phyloP scores from a whole-genome alignment of 2,329 filamentous ascomycete species.

The Aspergillus sergii region DNA sequence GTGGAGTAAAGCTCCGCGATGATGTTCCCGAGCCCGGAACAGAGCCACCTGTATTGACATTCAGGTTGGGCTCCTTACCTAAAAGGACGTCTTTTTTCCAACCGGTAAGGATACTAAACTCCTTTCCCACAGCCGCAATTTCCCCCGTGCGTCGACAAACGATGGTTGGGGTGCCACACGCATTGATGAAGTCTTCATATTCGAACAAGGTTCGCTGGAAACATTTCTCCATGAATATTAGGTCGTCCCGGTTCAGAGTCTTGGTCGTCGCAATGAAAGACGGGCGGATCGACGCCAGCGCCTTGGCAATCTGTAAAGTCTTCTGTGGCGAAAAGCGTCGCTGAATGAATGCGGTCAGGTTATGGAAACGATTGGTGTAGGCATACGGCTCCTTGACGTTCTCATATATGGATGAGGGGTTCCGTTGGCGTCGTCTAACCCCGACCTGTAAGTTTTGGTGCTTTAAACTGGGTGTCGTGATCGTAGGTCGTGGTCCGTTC shows the following conservation, averaged over 20 bases:
- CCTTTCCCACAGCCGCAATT: constrained; percentile 92
- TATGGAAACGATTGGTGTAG: constrained; percentile 88
- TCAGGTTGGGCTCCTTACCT: constrained; percentile 83
- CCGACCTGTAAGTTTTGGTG: constrained; percentile 40
- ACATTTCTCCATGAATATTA: constrained; percentile 97
- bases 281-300: constrained; percentile 84
- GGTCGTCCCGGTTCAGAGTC: constrained; percentile 82
- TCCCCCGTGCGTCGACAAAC: constrained; percentile 91
- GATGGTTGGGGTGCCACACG: constrained; percentile 86
- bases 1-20: constrained; percentile 54
- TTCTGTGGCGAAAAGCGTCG: constrained; percentile 77
- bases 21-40: constrained; percentile 41
- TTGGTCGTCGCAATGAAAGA: constrained; percentile 91
- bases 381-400: constrained; percentile 88
- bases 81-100: constrained; percentile 90
- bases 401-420: constrained; percentile 85
- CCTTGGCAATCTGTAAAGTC: constrained; percentile 80
- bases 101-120: constrained; percentile 92
- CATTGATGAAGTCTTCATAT: constrained; percentile 88
- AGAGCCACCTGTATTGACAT: constrained; percentile 72
- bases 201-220: constrained; percentile 91
- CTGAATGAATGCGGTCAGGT: constrained; percentile 77
- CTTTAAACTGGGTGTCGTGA: constrained; percentile 49
- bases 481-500: constrained; percentile 39
- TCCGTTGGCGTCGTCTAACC: constrained; percentile 58